phyloP scores from a whole-genome alignment of 208 protist species.

The Acanthamoeba healyi region DNA sequence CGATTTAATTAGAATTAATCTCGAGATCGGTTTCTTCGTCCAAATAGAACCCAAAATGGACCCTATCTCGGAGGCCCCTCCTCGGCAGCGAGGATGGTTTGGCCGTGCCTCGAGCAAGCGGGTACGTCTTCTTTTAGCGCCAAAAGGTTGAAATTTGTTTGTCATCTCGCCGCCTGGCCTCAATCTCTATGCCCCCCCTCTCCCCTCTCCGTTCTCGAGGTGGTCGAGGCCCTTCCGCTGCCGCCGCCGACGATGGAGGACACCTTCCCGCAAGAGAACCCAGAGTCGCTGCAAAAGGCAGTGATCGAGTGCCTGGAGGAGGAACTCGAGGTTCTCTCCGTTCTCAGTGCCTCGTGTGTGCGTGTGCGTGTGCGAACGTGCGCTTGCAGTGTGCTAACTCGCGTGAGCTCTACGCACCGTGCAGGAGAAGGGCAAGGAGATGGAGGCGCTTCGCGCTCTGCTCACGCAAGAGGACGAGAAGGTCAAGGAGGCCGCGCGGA shows the following conservation, averaged over 20 bases:
- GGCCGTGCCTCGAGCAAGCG: background rate
- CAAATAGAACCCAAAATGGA: background rate
- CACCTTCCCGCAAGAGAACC: constrained; percentile 32
- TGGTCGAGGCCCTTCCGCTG: constrained; percentile 1
- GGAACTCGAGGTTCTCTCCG: background rate
- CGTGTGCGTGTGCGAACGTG: no score
- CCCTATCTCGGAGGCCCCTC: background rate
- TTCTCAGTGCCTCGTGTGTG: no score
- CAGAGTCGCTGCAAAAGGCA: background rate
- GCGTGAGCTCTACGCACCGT: background rate
- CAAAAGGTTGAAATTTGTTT: no score
- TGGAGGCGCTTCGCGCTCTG: constrained; percentile 17
- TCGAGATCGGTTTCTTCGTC: no score
- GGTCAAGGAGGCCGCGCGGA: background rate
- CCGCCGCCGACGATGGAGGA: constrained; percentile 18
- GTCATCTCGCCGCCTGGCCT: no score
- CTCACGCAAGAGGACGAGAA: constrained; percentile 25
- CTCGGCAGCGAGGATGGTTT: constrained; percentile 1
- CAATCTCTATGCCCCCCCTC: no score
- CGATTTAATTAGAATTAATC: no score
- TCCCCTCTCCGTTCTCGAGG: background rate
- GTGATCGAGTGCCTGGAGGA: constrained; percentile 21
- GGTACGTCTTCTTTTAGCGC: no score
- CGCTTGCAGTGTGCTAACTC: no score
- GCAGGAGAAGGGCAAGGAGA: constrained; percentile 3